Conservation (phyloP, 495 filamentous ascomycete species). For the Neurospora terricola region DNA sequence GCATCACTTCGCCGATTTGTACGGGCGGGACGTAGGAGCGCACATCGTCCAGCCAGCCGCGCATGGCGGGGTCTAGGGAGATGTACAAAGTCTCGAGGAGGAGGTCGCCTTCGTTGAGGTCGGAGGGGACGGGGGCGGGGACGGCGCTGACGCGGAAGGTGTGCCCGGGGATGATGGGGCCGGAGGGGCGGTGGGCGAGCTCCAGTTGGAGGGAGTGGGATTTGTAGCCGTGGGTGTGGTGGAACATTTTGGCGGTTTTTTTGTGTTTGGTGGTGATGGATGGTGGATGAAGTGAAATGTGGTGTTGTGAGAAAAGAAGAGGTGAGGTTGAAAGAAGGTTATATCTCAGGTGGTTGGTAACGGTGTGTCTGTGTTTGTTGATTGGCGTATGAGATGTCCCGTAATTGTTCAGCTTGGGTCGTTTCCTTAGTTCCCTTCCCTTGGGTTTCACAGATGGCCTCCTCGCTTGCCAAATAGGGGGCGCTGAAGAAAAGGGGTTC, state of each 20-base stretch:
- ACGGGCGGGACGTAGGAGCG: conserved; percentile 62
- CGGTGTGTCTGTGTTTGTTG: background rate
- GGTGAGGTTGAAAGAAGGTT: background rate
- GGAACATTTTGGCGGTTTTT: background rate
- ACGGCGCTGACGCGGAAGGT: conserved; percentile 46
- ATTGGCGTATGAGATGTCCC: background rate
- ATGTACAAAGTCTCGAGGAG: conserved; percentile 59
- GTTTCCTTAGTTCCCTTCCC: background rate
- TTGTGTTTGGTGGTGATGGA: background rate
- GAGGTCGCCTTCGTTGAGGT: conserved; percentile 49
- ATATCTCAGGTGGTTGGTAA: background rate
- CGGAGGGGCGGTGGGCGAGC: conserved; percentile 40
- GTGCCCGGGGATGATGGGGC: conserved; percentile 31
- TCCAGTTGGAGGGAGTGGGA: conserved; percentile 35
- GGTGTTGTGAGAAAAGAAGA: background rate
- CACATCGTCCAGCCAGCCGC: conserved; percentile 59
- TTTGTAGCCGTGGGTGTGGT: conserved; percentile 16
- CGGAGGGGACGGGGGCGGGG: conserved; percentile 32
- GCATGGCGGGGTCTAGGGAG: conserved; percentile 76
- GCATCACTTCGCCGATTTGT: conserved; percentile 57
- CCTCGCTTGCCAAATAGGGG: background rate
- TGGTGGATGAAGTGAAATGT: background rate
- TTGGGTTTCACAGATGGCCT: background rate
- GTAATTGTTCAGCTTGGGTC: background rate
- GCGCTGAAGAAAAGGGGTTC: background rate